phyloP scores from a whole-genome alignment of 2,329 filamentous ascomycete genomes.

The Phyllosticta citribraziliensis region DNA sequence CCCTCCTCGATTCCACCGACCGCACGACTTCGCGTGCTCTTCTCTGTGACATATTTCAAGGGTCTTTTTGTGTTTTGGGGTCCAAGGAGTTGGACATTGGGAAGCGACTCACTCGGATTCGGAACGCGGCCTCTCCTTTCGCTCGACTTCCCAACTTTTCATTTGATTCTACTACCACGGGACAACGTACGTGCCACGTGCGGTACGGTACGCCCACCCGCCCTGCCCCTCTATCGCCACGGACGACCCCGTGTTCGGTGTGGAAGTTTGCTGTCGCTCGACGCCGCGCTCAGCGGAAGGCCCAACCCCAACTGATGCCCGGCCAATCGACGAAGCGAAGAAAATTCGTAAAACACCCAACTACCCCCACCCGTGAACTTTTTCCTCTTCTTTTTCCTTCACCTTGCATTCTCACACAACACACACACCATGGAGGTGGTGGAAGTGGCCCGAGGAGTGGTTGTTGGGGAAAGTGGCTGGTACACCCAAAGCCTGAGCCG shows the following conservation, averaged over 20 bases:
- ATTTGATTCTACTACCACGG: constrained; percentile 1
- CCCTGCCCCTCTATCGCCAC: constrained; percentile 8
- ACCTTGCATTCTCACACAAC: not conserved
- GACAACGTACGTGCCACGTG: not conserved
- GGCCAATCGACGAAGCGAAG: not conserved
- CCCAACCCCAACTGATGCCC: not conserved
- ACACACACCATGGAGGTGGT: too few relatives aligned
- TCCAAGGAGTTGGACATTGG: constrained; percentile 6
- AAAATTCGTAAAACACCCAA: not conserved
- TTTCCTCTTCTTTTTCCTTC: not conserved
- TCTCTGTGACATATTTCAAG: constrained; percentile 10
- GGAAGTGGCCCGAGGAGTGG: constrained; percentile 9
- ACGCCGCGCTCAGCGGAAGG: not conserved
- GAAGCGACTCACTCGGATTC: constrained; percentile 8
- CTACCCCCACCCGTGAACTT: constrained; percentile 3
- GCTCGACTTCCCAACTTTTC: not conserved
- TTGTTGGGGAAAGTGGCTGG: constrained; percentile 6
- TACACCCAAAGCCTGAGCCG: constrained; percentile 1
- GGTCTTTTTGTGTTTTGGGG: constrained; percentile 2
- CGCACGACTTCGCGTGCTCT: constrained; percentile 8
- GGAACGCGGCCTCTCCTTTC: constrained; percentile 8
- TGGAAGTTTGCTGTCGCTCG: constrained; percentile 5
- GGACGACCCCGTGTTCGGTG: constrained; percentile 4
- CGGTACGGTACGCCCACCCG: not conserved
- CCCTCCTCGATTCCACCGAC: not conserved